Evolutionary conservation across 2,329 filamentous ascomycete genomes (phyloP), one percentile per base, ranked within the genome.

Genomic region (Trichoderma citrinoviride): DNA sequence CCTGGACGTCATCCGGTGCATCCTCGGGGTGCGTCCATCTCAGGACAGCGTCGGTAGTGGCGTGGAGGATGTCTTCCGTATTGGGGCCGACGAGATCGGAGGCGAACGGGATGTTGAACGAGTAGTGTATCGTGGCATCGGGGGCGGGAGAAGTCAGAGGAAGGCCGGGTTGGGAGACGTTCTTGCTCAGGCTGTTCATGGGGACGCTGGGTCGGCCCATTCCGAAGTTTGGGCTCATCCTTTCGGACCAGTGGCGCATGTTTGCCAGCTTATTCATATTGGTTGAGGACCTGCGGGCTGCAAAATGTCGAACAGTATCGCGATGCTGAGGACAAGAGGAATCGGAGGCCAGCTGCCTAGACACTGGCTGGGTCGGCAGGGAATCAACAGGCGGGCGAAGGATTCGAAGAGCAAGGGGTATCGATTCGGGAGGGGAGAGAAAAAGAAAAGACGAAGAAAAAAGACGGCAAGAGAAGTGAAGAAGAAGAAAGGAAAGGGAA

Each of bases 51-150:
- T 92, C 91, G 65, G 88, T 87, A 68, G 91, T 97, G 68, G 94
- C 93, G 79, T 97, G 94, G 67, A 98, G 86, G 73, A 99, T 92
- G 78, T 98, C 93, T 77, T 97, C 93, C 70, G 90, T 90, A 73
- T 98, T 93, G 68, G 95, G 95, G 40, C 95, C 95, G 68, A 91
- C 87, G 67, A 99, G 87, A 73, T 94, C 94, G 69, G 92, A 96
- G 71, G 93, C 89, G 79, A 98, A 97, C 67, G 95, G 95, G 55
- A 99, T 90, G 76, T 97, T 98, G 87, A 99, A 98, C 69, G 92
- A 94, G 77, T 97, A 90, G 78, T 96, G 92, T 78, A 98, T 91
- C 70, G 87, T 88, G 60, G 89, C 83, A 76, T 94, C 90, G 74
- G 89, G 85, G 68, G 89, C 83, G 69, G 90, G 88, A 65, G 90